Percentiles rank a stretch among this genome's conserved stretches.
phyloP scores from a whole-genome alignment of 805 yeast species.

The Torulaspora indica region DNA sequence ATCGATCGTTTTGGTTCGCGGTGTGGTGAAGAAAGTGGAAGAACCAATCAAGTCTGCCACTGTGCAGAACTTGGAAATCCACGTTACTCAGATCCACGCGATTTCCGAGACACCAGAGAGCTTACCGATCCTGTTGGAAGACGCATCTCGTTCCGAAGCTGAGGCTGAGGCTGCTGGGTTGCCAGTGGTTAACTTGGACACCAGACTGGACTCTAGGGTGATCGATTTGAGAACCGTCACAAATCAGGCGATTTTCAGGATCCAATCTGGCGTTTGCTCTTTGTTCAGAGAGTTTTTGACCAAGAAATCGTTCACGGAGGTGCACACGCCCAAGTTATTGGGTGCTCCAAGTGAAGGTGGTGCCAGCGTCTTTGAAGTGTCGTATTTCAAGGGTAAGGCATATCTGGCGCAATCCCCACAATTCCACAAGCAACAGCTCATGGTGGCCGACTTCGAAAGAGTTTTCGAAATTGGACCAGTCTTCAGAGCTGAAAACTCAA shows the following conservation, averaged over 20 bases:
- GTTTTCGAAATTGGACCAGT: constrained; percentile 97
- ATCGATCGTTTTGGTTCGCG: constrained; percentile 86
- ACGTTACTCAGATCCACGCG: constrained; percentile 64
- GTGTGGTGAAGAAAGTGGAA: constrained; percentile 74
- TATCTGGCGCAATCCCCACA: constrained; percentile 98
- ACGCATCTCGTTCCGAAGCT: constrained; percentile 90
- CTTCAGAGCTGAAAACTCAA: constrained; percentile 98
- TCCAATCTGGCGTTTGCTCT: constrained; percentile 82
- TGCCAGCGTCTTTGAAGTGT: constrained; percentile 88
- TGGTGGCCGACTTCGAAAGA: constrained; percentile 95
- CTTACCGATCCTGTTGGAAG: constrained; percentile 92
- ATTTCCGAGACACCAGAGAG: constrained; percentile 87
- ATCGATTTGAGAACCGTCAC: constrained; percentile 95
- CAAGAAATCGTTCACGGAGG: constrained; percentile 70
- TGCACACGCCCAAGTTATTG: constrained; percentile 92
- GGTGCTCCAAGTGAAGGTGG: constrained; percentile 99
- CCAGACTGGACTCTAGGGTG: constrained; percentile 90
- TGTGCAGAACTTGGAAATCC: constrained; percentile 83
- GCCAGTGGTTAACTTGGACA: constrained; percentile 93
- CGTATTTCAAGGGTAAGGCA: constrained; percentile 89
- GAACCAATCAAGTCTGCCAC: constrained; percentile 89
- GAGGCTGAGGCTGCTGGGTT: constrained; percentile 88
- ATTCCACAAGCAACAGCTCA: constrained; percentile 94
- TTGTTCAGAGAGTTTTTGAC: constrained; percentile 85
- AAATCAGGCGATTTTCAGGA: constrained; percentile 93